phyloP scores from a whole-genome alignment of 768 basidiomycete species.

The Tricholoma sp. region DNA sequence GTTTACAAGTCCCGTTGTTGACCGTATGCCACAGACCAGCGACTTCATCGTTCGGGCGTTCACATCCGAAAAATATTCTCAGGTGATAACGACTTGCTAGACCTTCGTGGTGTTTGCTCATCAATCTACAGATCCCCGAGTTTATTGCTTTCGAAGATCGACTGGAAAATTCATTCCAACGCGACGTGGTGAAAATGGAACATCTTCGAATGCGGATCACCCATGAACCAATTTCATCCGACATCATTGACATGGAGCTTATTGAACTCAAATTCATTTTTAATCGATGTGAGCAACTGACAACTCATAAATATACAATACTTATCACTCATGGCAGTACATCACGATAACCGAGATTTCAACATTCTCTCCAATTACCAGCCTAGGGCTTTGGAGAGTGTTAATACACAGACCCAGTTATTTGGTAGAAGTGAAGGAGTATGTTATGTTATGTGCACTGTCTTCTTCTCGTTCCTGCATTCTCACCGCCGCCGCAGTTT shows the following conservation, averaged over 20 bases:
- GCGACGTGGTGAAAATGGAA: slow-evolving; percentile 78
- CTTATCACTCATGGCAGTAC: slow-evolving; percentile 34
- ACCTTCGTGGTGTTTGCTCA: neutral
- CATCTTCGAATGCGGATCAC: slow-evolving; percentile 79
- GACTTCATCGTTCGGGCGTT: slow-evolving; percentile 81
- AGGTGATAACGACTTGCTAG: slow-evolving; percentile 37
- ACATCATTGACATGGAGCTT: slow-evolving; percentile 76
- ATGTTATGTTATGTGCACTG: slow-evolving; percentile 24
- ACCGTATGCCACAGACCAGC: slow-evolving; percentile 45
- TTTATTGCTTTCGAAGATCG: slow-evolving; percentile 78
- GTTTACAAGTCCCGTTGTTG: neutral
- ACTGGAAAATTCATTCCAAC: slow-evolving; percentile 79
- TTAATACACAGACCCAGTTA: slow-evolving; percentile 65
- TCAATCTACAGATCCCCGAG: slow-evolving; percentile 60
- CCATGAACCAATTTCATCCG: slow-evolving; percentile 65
- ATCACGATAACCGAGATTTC: slow-evolving; percentile 87
- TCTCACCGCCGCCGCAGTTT: slow-evolving; percentile 33
- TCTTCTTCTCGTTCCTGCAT: neutral
- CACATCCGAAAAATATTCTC: slow-evolving; percentile 75
- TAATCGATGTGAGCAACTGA: slow-evolving; percentile 50
- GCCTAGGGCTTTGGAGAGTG: slow-evolving; percentile 42
- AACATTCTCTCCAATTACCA: slow-evolving; percentile 76
- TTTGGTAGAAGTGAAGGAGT: slow-evolving; percentile 63
- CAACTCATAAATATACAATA: neutral
- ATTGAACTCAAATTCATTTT: slow-evolving; percentile 82